Percentiles rank a stretch among this genome's conserved stretches.
Conservation (phyloP, 108 stramenopile species). For the Phaeodactylum tricornutum region DNA sequence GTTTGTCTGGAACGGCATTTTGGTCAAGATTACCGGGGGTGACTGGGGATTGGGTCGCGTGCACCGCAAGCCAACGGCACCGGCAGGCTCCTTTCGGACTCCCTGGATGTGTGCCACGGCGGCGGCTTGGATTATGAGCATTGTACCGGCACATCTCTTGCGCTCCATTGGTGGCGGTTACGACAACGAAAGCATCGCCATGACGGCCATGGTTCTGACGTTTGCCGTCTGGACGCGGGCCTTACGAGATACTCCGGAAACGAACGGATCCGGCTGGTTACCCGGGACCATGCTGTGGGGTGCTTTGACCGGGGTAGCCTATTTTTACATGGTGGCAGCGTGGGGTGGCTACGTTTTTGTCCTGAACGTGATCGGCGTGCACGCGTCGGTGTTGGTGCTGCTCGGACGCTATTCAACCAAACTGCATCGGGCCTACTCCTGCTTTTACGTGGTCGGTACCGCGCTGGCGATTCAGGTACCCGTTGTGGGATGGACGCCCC, state of each 20-base stretch:
- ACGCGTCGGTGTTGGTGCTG: constrained; percentile 71
- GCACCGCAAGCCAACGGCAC: constrained; percentile 1
- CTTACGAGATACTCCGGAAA: no score
- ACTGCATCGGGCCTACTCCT: constrained; percentile 82
- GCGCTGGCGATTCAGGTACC: constrained; percentile 85
- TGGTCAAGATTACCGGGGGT: constrained; percentile 22
- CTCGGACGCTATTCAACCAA: constrained; percentile 73
- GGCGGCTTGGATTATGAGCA: constrained; percentile 65
- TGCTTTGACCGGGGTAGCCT: constrained; percentile 46
- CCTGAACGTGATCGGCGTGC: constrained; percentile 89
- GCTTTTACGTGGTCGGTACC: constrained; percentile 90
- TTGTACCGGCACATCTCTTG: constrained; percentile 84
- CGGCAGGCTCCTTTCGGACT: constrained; percentile 17
- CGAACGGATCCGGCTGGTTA: constrained; percentile 9
- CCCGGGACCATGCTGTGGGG: constrained; percentile 17
- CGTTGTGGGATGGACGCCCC: constrained; percentile 79
- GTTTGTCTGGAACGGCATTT: constrained; percentile 31
- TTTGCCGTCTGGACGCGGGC: constrained; percentile 85
- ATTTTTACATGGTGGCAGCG: constrained; percentile 97
- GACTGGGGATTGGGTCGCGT: constrained; percentile 20
- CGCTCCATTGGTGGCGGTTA: constrained; percentile 89
- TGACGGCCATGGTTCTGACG: constrained; percentile 81
- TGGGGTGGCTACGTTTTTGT: constrained; percentile 99
- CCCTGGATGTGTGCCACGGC: constrained; percentile 29
- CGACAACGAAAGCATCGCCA: constrained; percentile 96